phyloP scores from a whole-genome alignment of 176 grass and related monocot species.

The Luzula sylvatica region DNA sequence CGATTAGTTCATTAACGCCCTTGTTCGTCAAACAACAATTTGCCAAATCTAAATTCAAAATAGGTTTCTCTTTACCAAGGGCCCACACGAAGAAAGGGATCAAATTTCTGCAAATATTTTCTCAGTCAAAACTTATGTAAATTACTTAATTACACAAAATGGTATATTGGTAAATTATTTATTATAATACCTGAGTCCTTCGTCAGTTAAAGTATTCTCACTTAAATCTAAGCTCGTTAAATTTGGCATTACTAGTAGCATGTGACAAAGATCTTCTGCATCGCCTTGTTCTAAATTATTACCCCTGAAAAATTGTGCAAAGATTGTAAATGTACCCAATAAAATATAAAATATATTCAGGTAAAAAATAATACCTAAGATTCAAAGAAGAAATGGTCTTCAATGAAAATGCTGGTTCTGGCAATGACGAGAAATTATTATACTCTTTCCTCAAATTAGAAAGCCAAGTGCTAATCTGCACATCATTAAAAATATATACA shows the following conservation, averaged over 20 bases:
- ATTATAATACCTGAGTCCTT: conserved; percentile 58
- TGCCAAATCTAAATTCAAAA: conserved; percentile 48
- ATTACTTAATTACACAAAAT: conserved; percentile 19
- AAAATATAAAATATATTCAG: background rate
- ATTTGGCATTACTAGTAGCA: conserved; percentile 59
- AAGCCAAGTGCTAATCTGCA: conserved; percentile 36
- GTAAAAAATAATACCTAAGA: conserved; percentile 24
- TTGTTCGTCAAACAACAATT: conserved; percentile 45
- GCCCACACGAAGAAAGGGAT: conserved; percentile 54
- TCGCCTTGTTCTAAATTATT: conserved; percentile 61
- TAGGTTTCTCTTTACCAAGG: conserved; percentile 46
- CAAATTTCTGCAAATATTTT: conserved; percentile 40
- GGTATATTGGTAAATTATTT: conserved; percentile 6
- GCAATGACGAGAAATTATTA: conserved; percentile 17
- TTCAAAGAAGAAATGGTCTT: conserved; percentile 24
- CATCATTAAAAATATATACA: background rate
- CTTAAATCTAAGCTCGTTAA: conserved; percentile 82
- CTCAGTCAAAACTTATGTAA: conserved; percentile 3
- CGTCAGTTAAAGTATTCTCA: conserved; percentile 65
- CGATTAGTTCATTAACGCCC: conserved; percentile 56
- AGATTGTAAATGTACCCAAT: background rate
- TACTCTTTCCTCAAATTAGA: conserved; percentile 18
- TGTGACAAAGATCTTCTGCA: conserved; percentile 49
- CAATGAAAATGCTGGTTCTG: conserved; percentile 19
- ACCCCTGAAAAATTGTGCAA: conserved; percentile 24